Conservation (phyloP, 257 asterid species). For the Linderniella brevidens region DNA sequence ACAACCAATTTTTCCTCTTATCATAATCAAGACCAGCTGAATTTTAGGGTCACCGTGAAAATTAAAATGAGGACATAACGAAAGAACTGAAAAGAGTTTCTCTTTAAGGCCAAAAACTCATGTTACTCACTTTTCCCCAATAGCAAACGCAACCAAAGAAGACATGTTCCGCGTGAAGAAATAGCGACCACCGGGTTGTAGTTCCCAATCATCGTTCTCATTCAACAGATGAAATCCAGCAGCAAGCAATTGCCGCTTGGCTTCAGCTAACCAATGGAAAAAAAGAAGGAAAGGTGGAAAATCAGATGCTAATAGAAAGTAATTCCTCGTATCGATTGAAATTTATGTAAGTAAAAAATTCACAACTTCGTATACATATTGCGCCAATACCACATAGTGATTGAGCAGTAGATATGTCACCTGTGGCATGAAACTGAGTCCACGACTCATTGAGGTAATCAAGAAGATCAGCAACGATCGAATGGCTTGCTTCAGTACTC, state of each 20-base stretch:
- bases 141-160: slow-evolving; percentile 83
- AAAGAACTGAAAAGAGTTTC: slow-evolving; percentile 4
- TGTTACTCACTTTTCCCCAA: slow-evolving; percentile 76
- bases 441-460: slow-evolving; percentile 95
- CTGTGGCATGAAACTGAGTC: slow-evolving; percentile 98
- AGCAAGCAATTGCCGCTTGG: slow-evolving; percentile 62
- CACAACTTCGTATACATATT: background rate
- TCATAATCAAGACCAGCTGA: no score
- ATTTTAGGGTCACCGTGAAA: background rate
- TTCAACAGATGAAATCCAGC: slow-evolving; percentile 85
- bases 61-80: slow-evolving; percentile 4
- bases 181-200: slow-evolving; percentile 96
- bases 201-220: slow-evolving; percentile 88
- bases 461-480: slow-evolving; percentile 69
- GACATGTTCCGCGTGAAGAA: slow-evolving; percentile 96
- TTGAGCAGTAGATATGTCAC: slow-evolving; percentile 17
- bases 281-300: slow-evolving; percentile 4
- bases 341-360: background rate
- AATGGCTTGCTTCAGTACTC: slow-evolving; percentile 26
- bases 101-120: slow-evolving; percentile 8
- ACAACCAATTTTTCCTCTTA: no score
- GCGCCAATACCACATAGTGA: background rate
- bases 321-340: background rate
- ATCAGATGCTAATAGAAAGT: background rate
- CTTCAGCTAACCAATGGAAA: slow-evolving; percentile 55